A percentile compares a stretch with the other conserved stretches of the same genome.
These are phyloP conservation scores for Adansonia digitata DNA, from an alignment of 345 rosid species.

Conservation along the genomic window DNA sequence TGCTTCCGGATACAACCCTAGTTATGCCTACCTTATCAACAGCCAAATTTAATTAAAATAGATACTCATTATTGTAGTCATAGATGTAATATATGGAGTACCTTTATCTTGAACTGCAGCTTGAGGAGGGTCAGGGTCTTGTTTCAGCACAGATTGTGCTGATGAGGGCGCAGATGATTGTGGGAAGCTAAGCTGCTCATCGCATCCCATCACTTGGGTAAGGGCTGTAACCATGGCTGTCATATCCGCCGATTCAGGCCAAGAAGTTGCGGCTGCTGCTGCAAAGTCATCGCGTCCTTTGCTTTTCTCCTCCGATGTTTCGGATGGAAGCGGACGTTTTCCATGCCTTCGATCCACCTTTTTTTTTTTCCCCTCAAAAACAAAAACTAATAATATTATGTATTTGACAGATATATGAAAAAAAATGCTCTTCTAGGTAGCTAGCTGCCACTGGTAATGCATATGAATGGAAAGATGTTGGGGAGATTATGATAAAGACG, in stretches of 20 bases:
- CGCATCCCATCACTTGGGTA: slow-evolving; percentile 42
- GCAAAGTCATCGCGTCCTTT: slow-evolving; percentile 17
- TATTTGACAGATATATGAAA: neutral
- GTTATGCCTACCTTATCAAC: neutral
- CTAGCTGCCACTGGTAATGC: neutral
- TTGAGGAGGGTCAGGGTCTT: slow-evolving; percentile 32
- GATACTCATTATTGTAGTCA: neutral
- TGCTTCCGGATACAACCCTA: neutral
- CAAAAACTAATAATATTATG: neutral
- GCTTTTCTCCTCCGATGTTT: slow-evolving; percentile 53
- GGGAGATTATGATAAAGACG: neutral
- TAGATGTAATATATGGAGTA: neutral
- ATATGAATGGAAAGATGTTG: neutral
- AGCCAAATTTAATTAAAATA: neutral
- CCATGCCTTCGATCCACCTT: slow-evolving; percentile 84
- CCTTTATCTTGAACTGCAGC: no score
- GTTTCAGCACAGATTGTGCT: slow-evolving; percentile 21
- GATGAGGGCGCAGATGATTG: slow-evolving; percentile 1
- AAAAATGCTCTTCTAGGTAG: neutral
- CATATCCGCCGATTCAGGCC: slow-evolving; percentile 61
- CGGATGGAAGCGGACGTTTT: slow-evolving; percentile 66
- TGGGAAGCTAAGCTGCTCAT: neutral
- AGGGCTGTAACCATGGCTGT: slow-evolving; percentile 85
- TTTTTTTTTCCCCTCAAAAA: neutral
- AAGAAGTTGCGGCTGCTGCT: slow-evolving; percentile 28